A percentile compares a stretch with the other conserved stretches of the same genome.
These are phyloP conservation scores for Amesomyces nigricolor DNA, from an alignment of 2,329 filamentous ascomycete species.

Conservation along the genomic window DNA sequence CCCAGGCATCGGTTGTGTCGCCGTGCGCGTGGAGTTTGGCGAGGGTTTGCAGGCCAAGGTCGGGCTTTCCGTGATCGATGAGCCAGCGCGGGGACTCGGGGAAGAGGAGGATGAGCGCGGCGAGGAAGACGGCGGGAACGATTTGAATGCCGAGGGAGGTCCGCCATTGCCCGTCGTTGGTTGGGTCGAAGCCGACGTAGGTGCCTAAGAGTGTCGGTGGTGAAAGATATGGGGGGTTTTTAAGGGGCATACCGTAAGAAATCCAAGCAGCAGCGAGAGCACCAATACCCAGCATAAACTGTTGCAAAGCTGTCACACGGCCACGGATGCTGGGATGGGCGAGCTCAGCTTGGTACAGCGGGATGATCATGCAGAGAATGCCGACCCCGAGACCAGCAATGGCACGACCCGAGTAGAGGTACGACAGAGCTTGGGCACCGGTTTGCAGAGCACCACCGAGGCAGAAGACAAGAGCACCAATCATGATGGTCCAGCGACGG, in stretches of 20 bases:
- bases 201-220: background rate
- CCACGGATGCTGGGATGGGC: conserved; percentile 74
- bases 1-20: conserved; percentile 60
- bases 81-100: conserved; percentile 71
- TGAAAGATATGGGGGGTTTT: too few relatives aligned
- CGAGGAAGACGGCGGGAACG: conserved; percentile 59
- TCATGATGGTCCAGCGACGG: conserved; percentile 64
- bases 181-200: conserved; percentile 30
- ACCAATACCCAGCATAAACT: conserved; percentile 78
- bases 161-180: conserved; percentile 40
- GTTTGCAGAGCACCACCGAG: conserved; percentile 71
- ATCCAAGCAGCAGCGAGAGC: conserved; percentile 68
- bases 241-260: conserved; percentile 49
- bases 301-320: conserved; percentile 67
- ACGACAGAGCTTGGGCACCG: conserved; percentile 51
- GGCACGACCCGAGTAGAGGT: conserved; percentile 64
- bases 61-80: conserved; percentile 57
- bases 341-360: conserved; percentile 73
- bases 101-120: conserved; percentile 60
- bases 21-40: conserved; percentile 66
- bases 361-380: conserved; percentile 38
- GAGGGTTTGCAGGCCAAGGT: conserved; percentile 60
- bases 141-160: conserved; percentile 48
- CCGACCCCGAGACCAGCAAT: conserved; percentile 60
- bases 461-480: conserved; percentile 66